A percentile compares a stretch with the other conserved stretches of the same genome.
These are phyloP conservation scores for Suhomyces atakaporum DNA, from an alignment of 1,139 yeast genomes.

Conservation along the genomic window DNA sequence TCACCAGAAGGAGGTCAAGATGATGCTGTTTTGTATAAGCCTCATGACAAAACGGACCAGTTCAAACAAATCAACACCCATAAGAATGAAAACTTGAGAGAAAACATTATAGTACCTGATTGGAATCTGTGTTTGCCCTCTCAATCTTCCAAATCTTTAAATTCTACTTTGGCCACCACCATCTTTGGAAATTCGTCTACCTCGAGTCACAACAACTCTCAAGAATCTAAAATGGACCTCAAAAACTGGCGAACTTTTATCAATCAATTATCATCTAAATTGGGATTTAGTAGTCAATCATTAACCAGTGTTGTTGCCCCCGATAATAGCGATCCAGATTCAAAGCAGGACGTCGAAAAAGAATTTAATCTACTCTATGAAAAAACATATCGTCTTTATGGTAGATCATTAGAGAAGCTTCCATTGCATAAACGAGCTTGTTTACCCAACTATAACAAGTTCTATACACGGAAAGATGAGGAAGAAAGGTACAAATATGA, in stretches of 20 bases:
- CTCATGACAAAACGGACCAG: conserved; percentile 45
- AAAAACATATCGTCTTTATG: conserved; percentile 43
- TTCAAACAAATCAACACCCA: conserved; percentile 49
- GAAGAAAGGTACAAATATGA: conserved; percentile 18
- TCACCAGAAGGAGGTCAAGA: conserved; percentile 23
- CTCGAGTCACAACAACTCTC: conserved; percentile 26
- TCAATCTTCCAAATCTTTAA: conserved; percentile 19
- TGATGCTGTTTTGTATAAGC: conserved; percentile 51
- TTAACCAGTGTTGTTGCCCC: conserved; percentile 29
- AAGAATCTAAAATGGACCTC: conserved; percentile 28
- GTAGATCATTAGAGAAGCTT: conserved; percentile 39
- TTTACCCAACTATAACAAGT: conserved; percentile 43
- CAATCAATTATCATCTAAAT: conserved; percentile 36
- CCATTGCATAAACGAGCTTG: conserved; percentile 46
- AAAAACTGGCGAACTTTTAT: conserved; percentile 43
- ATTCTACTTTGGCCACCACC: conserved; percentile 17
- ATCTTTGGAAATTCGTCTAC: conserved; percentile 30
- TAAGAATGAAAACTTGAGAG: conserved; percentile 45
- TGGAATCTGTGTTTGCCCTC: conserved; percentile 45
- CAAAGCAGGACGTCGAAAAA: conserved; percentile 31
- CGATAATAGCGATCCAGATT: conserved; percentile 14
- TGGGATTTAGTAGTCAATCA: conserved; percentile 41
- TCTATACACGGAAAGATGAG: conserved; percentile 25
- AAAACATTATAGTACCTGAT: conserved; percentile 46
- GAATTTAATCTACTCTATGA: conserved; percentile 42